Evolutionary conservation across 805 yeast genomes (phyloP), one percentile per base, ranked within the genome.

Genomic region (Ogataea chonburiensis): DNA sequence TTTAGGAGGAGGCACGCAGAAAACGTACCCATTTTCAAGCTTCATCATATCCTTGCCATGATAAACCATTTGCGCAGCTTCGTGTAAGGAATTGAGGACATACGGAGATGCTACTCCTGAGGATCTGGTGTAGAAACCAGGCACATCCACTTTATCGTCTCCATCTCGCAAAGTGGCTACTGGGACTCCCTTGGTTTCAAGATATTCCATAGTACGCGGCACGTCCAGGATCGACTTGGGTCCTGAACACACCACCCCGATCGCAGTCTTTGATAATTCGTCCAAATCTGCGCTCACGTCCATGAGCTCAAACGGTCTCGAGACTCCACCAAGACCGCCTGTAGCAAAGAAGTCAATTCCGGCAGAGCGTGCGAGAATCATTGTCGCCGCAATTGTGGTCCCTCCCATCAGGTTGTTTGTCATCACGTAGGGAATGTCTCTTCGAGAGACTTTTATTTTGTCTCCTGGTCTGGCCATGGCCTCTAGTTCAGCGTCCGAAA

Each of bases 241-340:
- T 0, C 96, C 96, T 6, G 95, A 80, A 56, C 96, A 87, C 7
- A 87, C 89, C n/a, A 87, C 96, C 0, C 87, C 79, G 1, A 87
- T 87, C 0, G 89, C 86, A 0, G 95, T 88, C 38, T 79, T 69
- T 1, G 88, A 81, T 36, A 88, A 66, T 54, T 87, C 96, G 32
- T 86, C 89, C 44, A 87, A 70, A 59, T 87, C 96, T 2, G 95
- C 95, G 50, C 89, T 79, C 16, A 87, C 68, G 58, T 87, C 96
- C 79, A 86, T 73, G 18, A 61, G 46, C 37, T 83, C 82, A 14
- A 84, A 91, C 6, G 83, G 84, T 38, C 86, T 71, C 51, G 87
- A 95, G 8, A 86, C 95, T 14, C 96, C 96, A 14, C 96, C 96
- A 13, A 87, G 68, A 1, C 96, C 96, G 20, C 96, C 96, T 2